phyloP scores from a whole-genome alignment of 345 rosid species.

The Dimocarpus longan region DNA sequence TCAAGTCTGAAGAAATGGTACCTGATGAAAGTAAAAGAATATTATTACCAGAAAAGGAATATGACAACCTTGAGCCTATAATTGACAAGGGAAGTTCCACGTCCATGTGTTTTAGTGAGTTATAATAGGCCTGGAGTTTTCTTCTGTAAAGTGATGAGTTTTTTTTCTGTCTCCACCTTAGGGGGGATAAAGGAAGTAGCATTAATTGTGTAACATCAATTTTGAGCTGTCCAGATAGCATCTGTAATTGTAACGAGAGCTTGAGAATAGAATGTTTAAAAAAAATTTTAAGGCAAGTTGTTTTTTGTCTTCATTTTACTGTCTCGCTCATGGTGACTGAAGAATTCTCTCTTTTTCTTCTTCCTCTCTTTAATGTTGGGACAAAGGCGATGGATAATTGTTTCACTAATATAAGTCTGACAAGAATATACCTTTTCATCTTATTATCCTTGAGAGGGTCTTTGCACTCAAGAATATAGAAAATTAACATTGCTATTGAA shows the following conservation, averaged over 20 bases:
- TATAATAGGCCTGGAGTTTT: slow-evolving; percentile 9
- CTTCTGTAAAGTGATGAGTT: slow-evolving; percentile 27
- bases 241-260: not conserved
- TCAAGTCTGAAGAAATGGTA: slow-evolving; percentile 47
- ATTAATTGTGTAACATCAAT: slow-evolving; percentile 17
- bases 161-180: not conserved
- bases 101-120: not conserved
- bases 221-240: slow-evolving; percentile 22
- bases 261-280: not conserved
- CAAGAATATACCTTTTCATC: not conserved
- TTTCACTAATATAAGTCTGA: not conserved
- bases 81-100: slow-evolving; percentile 21
- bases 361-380: not conserved
- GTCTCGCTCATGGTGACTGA: not conserved
- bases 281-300: not conserved
- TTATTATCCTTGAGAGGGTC: not conserved
- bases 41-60: slow-evolving; percentile 68
- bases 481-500: not conserved
- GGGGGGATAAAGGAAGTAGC: slow-evolving; percentile 1
- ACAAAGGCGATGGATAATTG: not conserved
- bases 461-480: not conserved
- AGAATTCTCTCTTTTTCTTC: not conserved
- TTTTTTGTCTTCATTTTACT: not conserved
- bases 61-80: slow-evolving; percentile 46
- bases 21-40: slow-evolving; percentile 57